Conservation (phyloP, 1,139 yeast genomes). For the Yamadazyma atlantica region DNA sequence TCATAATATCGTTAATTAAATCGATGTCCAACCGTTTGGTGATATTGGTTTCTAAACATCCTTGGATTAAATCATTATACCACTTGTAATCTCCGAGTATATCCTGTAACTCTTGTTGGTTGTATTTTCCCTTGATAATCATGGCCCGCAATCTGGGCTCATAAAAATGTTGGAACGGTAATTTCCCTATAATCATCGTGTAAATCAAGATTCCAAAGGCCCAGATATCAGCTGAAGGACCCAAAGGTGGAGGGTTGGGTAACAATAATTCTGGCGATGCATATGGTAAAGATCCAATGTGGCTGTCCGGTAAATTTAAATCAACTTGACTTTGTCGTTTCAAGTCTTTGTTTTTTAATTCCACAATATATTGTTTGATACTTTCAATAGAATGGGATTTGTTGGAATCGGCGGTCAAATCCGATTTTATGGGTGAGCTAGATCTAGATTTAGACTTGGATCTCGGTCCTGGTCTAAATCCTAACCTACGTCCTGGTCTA, state of each 20-base stretch:
- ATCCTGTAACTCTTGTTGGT: slow-evolving; percentile 41
- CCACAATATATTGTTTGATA: slow-evolving; percentile 15
- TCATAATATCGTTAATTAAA: slow-evolving; percentile 20
- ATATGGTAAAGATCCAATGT: slow-evolving; percentile 87
- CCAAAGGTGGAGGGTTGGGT: slow-evolving; percentile 66
- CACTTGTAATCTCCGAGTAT: slow-evolving; percentile 29
- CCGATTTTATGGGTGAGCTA: slow-evolving; percentile 13
- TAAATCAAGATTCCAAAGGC: slow-evolving; percentile 80
- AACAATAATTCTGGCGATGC: slow-evolving; percentile 84
- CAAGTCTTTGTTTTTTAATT: slow-evolving; percentile 16
- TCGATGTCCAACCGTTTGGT: slow-evolving; percentile 52
- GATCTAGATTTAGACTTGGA: slow-evolving; percentile 27
- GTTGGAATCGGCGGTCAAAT: slow-evolving; percentile 4
- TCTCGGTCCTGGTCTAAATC: slow-evolving; percentile 9
- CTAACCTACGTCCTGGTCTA: slow-evolving; percentile 3
- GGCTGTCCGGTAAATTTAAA: slow-evolving; percentile 52
- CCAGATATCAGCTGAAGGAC: slow-evolving; percentile 85
- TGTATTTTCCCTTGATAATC: slow-evolving; percentile 68
- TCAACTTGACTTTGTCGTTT: slow-evolving; percentile 23
- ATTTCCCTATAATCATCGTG: slow-evolving; percentile 68
- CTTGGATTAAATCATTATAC: slow-evolving; percentile 46
- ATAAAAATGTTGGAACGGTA: slow-evolving; percentile 82
- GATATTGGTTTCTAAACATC: slow-evolving; percentile 55
- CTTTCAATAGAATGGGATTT: slow-evolving; percentile 15
- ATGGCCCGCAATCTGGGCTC: slow-evolving; percentile 76